Base-by-base conservation (phyloP, 805 yeast species). In the Metschnikowia picachoensis region DNA sequence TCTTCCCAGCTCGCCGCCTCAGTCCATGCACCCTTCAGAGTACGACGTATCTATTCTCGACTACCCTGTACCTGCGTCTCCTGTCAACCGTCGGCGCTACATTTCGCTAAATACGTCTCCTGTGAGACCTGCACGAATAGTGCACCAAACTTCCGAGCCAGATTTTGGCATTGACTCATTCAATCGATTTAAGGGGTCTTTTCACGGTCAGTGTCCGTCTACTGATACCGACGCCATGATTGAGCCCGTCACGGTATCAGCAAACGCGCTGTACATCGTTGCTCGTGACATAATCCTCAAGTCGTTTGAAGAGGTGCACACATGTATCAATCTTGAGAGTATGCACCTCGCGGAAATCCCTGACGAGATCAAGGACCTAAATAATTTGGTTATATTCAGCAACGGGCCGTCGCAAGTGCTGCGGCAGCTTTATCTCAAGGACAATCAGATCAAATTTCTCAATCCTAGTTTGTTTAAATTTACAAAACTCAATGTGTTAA, bases 321-420 rank as follows among this genome's bases (percentile, higher is more conserved):
- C 78, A 1, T 64, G 57, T n/a, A 64, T 82, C 2, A 62, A 72
- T 45, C 55, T 82, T 27, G 84, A 80, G 43, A 62, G 71, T 13
- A 57, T 79, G 60, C 72, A 69, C 0, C 61, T 82, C 34, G 66
- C 63, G 10, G 72, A 72, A 6, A 59, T 82, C 3, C 86, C 87
- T 1, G 80, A 77, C 42, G 83, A 80, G 51, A 69, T 82, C 28
- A 73, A 73, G 41, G 87, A 82, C 57, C 64, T 82, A 51, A 72
- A 78, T 53, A 72, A 80, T 44, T 60, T 80, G 53, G 81, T 80
- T n/a, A 59, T 76, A 8, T 71, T 73, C 46, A 50, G 50, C 35
- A 35, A 32, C n/a, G 61, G 59, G 14, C 61, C 61, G 1, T 59
- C 60, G 3, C 53, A 50, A 32, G 48, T 51, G 3, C 52, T 63